These are phyloP conservation scores for Camellia lanceoleosa DNA, from an alignment of 148 eudicot genomes.

Conservation along the genomic window DNA sequence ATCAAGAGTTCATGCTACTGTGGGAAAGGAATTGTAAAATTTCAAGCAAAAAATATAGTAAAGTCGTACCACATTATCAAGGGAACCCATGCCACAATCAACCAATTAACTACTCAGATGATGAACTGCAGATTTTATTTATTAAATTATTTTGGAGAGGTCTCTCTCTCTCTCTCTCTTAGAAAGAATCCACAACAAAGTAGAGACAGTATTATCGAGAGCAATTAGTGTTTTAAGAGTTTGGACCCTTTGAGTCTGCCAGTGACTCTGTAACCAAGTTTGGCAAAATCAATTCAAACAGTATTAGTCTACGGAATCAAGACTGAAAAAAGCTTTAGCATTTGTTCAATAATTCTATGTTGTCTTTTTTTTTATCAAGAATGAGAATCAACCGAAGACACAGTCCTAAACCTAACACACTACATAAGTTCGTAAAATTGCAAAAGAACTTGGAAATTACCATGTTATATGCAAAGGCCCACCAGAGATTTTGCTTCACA, in stretches of 20 bases:
- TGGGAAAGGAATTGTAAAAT: background rate
- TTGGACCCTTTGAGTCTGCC: background rate
- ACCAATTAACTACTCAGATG: background rate
- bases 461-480: slow-evolving; percentile 95
- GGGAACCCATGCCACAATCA: background rate
- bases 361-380: background rate
- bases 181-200: background rate
- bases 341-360: background rate
- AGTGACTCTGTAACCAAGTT: background rate
- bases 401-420: background rate
- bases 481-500: slow-evolving; percentile 97
- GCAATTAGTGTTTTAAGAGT: background rate
- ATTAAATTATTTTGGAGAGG: background rate
- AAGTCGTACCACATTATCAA: background rate
- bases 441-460: slow-evolving; percentile 24
- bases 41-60: background rate
- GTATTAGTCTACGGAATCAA: background rate
- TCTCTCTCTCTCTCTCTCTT: background rate
- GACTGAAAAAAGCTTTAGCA: background rate
- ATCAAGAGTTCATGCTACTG: background rate
- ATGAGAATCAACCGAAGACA: background rate
- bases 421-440: background rate
- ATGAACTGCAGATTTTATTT: background rate
- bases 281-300: background rate
- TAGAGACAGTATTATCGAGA: background rate